These are phyloP conservation scores for Podaxis sp. DNA, from an alignment of 768 basidiomycete genomes.

Conservation along the genomic window DNA sequence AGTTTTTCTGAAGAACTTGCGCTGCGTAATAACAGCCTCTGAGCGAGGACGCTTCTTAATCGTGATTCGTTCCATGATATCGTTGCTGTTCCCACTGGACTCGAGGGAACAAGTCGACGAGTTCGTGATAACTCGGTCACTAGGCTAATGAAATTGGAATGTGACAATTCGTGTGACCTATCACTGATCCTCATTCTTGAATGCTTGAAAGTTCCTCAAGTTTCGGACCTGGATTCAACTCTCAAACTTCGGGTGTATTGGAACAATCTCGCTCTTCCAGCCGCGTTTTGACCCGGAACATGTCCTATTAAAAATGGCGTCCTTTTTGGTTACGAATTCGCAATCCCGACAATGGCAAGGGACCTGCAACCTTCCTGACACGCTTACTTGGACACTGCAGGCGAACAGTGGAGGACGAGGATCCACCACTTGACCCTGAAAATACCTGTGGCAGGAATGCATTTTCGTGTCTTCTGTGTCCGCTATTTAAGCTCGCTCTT, in stretches of 20 bases:
- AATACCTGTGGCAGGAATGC: background rate
- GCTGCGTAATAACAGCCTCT: slow-evolving; percentile 74
- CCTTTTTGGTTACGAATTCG: too few species aligned
- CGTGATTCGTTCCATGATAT: slow-evolving; percentile 53
- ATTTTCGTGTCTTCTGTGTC: background rate
- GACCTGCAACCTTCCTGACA: background rate
- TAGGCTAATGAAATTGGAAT: background rate
- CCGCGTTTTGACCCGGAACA: too few species aligned
- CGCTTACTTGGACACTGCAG: background rate
- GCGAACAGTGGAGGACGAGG: background rate
- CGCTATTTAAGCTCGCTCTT: background rate
- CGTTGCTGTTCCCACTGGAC: background rate
- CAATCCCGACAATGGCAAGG: background rate
- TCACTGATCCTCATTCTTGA: background rate
- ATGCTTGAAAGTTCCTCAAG: background rate
- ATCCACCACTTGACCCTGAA: background rate
- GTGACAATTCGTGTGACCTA: background rate
- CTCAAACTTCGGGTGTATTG: background rate
- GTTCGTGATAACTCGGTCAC: background rate
- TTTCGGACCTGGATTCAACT: background rate
- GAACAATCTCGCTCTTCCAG: background rate
- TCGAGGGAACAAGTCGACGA: background rate
- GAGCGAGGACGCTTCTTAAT: slow-evolving; percentile 67
- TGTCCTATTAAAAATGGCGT: too few species aligned
- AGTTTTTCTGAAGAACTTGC: slow-evolving; percentile 96